Conservation (phyloP, 371 early-diverging fungal genomes). For the Choanephora cucurbitarum region DNA sequence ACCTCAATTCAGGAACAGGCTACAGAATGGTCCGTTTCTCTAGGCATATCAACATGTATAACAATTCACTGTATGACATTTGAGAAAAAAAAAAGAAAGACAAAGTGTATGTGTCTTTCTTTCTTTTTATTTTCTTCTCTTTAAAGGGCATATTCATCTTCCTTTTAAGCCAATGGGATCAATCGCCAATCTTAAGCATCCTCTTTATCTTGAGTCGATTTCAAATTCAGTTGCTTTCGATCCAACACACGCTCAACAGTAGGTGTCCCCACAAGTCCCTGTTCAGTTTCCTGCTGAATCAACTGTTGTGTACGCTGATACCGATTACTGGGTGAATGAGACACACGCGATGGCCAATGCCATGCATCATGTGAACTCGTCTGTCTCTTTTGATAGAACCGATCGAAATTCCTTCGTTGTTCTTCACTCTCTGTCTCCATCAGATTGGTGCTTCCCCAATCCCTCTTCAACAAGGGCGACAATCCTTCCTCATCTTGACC, state of each 20-base stretch:
- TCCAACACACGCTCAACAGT: constrained; percentile 8
- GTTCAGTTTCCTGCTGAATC: not conserved
- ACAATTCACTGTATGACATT: too few species aligned
- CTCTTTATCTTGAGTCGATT: not conserved
- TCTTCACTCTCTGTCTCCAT: constrained; percentile 2
- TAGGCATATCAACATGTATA: too few species aligned
- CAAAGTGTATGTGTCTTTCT: too few species aligned
- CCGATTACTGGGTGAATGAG: constrained; percentile 3
- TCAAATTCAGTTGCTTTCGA: not conserved
- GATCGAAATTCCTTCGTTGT: not conserved
- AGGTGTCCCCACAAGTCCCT: constrained; percentile 1
- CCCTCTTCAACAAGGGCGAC: not conserved
- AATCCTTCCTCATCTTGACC: not conserved
- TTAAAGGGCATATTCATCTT: too few species aligned
- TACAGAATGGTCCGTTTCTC: too few species aligned
- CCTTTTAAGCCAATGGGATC: too few species aligned
- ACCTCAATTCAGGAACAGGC: too few species aligned
- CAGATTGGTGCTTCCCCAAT: not conserved
- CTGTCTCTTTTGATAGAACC: not conserved
- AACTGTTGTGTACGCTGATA: not conserved
- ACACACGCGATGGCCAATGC: not conserved
- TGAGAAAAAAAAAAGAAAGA: too few species aligned
- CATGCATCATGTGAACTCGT: not conserved
- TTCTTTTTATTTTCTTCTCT: too few species aligned
- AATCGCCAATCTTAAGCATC: too few species aligned